Evolutionary conservation across 2,329 filamentous ascomycete genomes (phyloP).

Genomic region (Orbilia ellipsospora): DNA sequence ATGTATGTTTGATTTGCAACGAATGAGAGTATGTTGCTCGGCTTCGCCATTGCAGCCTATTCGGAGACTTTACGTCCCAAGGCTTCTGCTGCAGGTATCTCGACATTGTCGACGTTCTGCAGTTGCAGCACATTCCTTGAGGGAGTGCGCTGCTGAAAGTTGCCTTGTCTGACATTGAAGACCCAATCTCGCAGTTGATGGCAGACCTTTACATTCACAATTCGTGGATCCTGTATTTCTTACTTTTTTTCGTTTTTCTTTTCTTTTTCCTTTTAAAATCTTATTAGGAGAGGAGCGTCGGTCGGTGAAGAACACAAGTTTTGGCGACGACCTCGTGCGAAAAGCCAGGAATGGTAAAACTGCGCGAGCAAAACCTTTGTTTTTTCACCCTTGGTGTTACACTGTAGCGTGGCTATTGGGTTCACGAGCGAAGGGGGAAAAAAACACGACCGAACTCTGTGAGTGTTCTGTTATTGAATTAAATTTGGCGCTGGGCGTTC

Average conservation of each 20-base stretch:
- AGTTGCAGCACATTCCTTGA: neutral
- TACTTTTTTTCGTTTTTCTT: neutral
- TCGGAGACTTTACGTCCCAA: neutral
- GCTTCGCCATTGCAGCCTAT: constrained; percentile 1
- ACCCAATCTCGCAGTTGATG: neutral
- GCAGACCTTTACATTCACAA: too few relatives aligned
- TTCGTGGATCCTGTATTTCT: too few relatives aligned
- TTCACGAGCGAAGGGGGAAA: neutral
- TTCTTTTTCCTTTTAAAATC: neutral
- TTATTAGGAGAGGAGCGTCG: too few relatives aligned
- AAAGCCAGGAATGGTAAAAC: constrained; percentile 1
- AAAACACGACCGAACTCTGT: neutral
- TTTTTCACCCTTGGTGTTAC: constrained; percentile 1
- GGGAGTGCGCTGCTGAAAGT: neutral
- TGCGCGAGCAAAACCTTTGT: neutral
- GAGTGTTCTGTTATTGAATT: too few relatives aligned
- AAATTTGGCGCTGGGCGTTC: neutral
- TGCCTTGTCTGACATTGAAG: constrained; percentile 16
- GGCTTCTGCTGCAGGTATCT: too few relatives aligned
- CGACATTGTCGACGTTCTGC: too few relatives aligned
- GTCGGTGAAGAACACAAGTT: too few relatives aligned
- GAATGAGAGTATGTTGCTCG: too few relatives aligned
- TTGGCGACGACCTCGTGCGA: neutral
- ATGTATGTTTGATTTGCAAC: too few relatives aligned
- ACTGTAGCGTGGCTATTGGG: constrained; percentile 4